Conservation (phyloP, 2,329 filamentous ascomycete genomes). For the Rhinocladiella mackenziei region DNA sequence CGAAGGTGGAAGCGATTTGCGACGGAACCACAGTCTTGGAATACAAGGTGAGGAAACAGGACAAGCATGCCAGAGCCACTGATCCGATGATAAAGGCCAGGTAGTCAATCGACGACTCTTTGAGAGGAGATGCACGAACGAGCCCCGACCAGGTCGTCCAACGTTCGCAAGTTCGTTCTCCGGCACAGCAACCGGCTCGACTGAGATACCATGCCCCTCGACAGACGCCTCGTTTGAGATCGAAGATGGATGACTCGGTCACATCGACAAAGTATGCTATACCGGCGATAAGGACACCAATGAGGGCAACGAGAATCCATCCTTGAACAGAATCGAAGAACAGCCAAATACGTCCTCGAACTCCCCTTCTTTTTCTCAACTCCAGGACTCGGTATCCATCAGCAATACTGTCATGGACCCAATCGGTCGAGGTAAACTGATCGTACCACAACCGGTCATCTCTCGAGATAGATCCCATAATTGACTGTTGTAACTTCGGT, state of each 20-base stretch:
- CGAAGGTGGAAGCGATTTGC: conserved; percentile 71
- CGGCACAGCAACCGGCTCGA: conserved; percentile 63
- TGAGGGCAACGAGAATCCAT: conserved; percentile 88
- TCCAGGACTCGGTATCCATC: conserved; percentile 86
- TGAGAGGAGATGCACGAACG: conserved; percentile 49
- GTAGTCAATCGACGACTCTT: conserved; percentile 67
- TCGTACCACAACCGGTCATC: conserved; percentile 98
- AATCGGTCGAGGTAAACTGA: conserved; percentile 95
- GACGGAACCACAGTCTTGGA: conserved; percentile 96
- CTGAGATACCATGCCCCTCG: conserved; percentile 65
- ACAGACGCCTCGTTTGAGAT: conserved; percentile 89
- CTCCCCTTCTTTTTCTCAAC: conserved; percentile 73
- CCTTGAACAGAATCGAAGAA: conserved; percentile 85
- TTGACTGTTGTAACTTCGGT: conserved; percentile 25
- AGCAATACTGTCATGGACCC: conserved; percentile 96
- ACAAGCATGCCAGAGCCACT: conserved; percentile 62
- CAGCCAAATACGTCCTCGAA: conserved; percentile 72
- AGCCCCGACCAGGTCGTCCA: conserved; percentile 65
- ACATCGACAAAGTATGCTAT: conserved; percentile 88
- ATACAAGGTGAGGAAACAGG: conserved; percentile 75
- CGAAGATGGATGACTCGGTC: conserved; percentile 78
- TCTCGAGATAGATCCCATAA: conserved; percentile 61
- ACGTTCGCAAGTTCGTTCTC: conserved; percentile 52
- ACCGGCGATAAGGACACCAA: conserved; percentile 77
- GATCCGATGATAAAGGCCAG: conserved; percentile 69